Percentiles rank a stretch among this genome's conserved stretches.
phyloP scores from a whole-genome alignment of 768 basidiomycete genomes.

The Cystobasidium onofrii region DNA sequence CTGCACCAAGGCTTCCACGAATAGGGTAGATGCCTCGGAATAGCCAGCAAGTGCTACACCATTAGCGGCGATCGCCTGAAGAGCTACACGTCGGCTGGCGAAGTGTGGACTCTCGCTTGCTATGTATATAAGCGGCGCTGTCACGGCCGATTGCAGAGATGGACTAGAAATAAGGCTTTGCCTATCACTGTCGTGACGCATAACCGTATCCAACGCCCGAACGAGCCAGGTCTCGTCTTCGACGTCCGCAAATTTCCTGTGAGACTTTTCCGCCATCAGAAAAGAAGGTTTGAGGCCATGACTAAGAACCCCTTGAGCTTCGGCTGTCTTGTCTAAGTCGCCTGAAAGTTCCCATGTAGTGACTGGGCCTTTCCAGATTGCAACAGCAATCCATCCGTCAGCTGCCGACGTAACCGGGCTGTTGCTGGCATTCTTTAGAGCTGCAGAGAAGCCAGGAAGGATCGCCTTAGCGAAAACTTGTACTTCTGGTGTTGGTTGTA shows the following conservation, averaged over 20 bases:
- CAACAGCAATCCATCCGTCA: conserved; percentile 72
- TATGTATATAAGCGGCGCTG: conserved; percentile 62
- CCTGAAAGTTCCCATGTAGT: conserved; percentile 46
- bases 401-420: conserved; percentile 56
- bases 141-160: conserved; percentile 57
- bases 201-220: conserved; percentile 54
- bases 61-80: conserved; percentile 49
- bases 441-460: conserved; percentile 59
- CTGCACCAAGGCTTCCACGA: conserved; percentile 55
- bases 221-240: conserved; percentile 70
- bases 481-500: conserved; percentile 47
- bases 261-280: conserved; percentile 77
- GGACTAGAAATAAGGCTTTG: conserved; percentile 52
- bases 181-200: conserved; percentile 43
- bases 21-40: conserved; percentile 48
- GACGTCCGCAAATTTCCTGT: conserved; percentile 58
- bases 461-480: conserved; percentile 54
- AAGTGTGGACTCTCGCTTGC: conserved; percentile 56
- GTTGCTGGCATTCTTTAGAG: conserved; percentile 58
- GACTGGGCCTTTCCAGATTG: conserved; percentile 61
- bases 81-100: conserved; percentile 53
- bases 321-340: conserved; percentile 40
- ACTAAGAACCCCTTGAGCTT: conserved; percentile 42
- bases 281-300: conserved; percentile 69
- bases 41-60: conserved; percentile 49